Percentiles rank a stretch among this genome's conserved stretches.
phyloP scores from a whole-genome alignment of 192 early-diverging fungal species.

The Entophlyctis luteolus region DNA sequence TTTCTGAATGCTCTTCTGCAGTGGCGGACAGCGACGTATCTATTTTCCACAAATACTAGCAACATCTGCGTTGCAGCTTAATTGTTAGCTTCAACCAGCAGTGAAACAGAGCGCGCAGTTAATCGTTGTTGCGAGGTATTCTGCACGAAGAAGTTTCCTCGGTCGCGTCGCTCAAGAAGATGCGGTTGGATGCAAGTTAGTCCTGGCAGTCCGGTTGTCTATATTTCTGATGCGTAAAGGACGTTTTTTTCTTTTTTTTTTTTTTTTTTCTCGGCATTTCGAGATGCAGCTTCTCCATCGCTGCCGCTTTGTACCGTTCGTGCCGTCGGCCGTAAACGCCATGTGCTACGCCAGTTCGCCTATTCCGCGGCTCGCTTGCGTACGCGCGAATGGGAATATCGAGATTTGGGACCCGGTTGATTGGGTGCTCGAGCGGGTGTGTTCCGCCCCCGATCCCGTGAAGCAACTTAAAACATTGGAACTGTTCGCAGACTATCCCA shows the following conservation, averaged over 20 bases:
- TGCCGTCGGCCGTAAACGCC: slow-evolving; percentile 78
- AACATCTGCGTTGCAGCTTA: too few species aligned
- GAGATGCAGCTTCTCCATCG: slow-evolving; percentile 34
- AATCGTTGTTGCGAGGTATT: too few species aligned
- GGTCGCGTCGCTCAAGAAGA: too few species aligned
- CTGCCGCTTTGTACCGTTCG: slow-evolving; percentile 77
- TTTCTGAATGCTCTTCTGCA: too few species aligned
- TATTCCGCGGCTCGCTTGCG: slow-evolving; percentile 62
- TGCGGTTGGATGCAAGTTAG: too few species aligned
- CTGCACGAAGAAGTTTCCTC: too few species aligned
- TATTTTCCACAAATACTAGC: too few species aligned
- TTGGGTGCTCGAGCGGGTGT: slow-evolving; percentile 78
- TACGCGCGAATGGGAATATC: slow-evolving; percentile 87
- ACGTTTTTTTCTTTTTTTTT: slow-evolving; percentile 8
- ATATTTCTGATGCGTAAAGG: too few species aligned
- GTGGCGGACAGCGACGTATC: too few species aligned
- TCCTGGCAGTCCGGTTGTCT: too few species aligned
- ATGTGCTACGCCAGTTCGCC: slow-evolving; percentile 48
- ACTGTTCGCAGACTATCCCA: slow-evolving; percentile 76
- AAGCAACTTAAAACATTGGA: background rate
- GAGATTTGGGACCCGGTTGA: slow-evolving; percentile 82
- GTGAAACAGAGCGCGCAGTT: too few species aligned
- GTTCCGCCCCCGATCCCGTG: background rate
- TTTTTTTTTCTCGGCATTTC: background rate
- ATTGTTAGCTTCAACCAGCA: too few species aligned